phyloP scores from a whole-genome alignment of 805 yeast species.

The Hanseniaspora lindneri region DNA sequence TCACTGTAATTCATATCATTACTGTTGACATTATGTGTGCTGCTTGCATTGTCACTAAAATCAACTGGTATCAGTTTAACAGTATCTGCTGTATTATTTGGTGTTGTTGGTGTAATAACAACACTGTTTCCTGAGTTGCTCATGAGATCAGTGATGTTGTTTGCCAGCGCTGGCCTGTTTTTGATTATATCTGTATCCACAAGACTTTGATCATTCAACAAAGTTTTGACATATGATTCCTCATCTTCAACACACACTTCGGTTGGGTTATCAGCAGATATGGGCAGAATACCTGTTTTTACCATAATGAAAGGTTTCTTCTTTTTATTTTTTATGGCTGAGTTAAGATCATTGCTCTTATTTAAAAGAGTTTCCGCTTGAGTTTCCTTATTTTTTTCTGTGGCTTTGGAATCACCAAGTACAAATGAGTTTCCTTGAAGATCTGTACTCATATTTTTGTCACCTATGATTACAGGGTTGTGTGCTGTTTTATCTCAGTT shows the following conservation, averaged over 20 bases:
- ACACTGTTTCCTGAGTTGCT: constrained; percentile 11
- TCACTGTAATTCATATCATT: constrained; percentile 15
- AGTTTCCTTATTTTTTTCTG: background rate
- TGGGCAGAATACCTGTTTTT: constrained; percentile 6
- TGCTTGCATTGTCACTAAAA: background rate
- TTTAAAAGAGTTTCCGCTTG: background rate
- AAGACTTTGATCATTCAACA: constrained; percentile 5
- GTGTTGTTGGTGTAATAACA: constrained; percentile 12
- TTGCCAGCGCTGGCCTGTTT: background rate
- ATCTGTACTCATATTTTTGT: too few relatives aligned
- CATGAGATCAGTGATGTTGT: constrained; percentile 2
- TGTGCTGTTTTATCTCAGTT: too few relatives aligned
- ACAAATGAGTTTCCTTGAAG: too few relatives aligned
- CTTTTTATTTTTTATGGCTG: constrained; percentile 1
- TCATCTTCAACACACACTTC: background rate
- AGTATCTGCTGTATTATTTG: background rate
- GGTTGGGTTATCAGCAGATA: background rate
- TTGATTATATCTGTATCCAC: constrained; percentile 7
- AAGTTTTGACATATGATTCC: constrained; percentile 8
- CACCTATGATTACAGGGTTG: too few relatives aligned
- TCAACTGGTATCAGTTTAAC: background rate
- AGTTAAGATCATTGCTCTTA: background rate
- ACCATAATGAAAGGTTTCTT: constrained; percentile 14
- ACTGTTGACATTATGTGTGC: background rate
- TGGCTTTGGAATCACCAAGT: background rate